These are phyloP conservation scores for Wallacemonas rigidus DNA, from an alignment of 208 protist species.

Conservation along the genomic window DNA sequence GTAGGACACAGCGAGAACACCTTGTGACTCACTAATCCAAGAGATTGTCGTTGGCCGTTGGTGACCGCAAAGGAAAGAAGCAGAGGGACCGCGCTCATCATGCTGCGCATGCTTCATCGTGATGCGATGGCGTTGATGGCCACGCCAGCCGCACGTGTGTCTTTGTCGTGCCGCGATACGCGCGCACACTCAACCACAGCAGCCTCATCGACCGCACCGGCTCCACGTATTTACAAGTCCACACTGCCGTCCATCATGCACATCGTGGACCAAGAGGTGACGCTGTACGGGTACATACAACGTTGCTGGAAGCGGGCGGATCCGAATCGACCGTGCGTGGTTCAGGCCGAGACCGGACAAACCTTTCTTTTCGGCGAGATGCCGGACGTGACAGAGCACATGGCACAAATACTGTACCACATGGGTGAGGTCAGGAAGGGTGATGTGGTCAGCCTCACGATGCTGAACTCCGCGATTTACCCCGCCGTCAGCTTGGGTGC, in stretches of 20 bases:
- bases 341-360: not conserved
- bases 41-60: too few species aligned
- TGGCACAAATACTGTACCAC: constrained; percentile 37
- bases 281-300: not conserved
- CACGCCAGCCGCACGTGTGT: not conserved
- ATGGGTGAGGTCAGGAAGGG: constrained; percentile 27
- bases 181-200: not conserved
- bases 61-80: too few species aligned
- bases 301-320: not conserved
- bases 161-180: not conserved
- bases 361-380: not conserved
- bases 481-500: constrained; percentile 27
- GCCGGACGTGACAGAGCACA: constrained; percentile 17
- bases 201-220: not conserved
- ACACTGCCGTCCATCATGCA: not conserved
- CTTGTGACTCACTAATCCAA: too few species aligned
- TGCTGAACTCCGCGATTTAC: constrained; percentile 36
- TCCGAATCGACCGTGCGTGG: not conserved
- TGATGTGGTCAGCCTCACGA: constrained; percentile 34
- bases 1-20: too few species aligned
- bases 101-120: not conserved
- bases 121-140: not conserved
- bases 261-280: not conserved
- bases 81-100: not conserved
- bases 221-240: not conserved